Conservation (phyloP, 176 grass and related monocot genomes). For the Triticum urartu region DNA sequence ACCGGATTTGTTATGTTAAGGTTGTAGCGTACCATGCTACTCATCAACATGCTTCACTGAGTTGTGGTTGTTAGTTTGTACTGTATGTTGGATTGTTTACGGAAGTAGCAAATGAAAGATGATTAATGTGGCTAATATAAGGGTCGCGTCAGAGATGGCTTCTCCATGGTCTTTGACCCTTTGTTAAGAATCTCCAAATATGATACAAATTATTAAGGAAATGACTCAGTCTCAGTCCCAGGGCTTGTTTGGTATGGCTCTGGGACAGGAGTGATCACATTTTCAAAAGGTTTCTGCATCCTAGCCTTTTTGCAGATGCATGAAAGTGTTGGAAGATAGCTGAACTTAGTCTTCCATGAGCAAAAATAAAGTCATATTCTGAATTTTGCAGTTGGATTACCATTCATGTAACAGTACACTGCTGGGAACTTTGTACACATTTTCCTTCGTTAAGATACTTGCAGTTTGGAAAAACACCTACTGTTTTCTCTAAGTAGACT, state of each 20-base stretch:
- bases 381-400: too few relatives aligned
- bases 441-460: too few relatives aligned
- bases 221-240: background rate
- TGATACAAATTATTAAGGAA: background rate
- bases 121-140: background rate
- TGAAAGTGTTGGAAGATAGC: too few relatives aligned
- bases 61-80: background rate
- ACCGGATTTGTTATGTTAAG: background rate
- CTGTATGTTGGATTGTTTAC: background rate
- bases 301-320: too few relatives aligned
- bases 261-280: too few relatives aligned
- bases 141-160: background rate
- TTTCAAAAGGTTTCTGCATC: too few relatives aligned
- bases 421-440: too few relatives aligned
- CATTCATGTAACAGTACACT: too few relatives aligned
- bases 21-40: background rate
- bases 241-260: background rate
- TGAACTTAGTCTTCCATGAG: too few relatives aligned
- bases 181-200: constrained; percentile 9
- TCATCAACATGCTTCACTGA: background rate
- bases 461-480: too few relatives aligned
- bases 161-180: background rate
- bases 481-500: too few relatives aligned
- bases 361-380: too few relatives aligned
- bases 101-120: background rate